Evolutionary conservation across 805 yeast species (phyloP), one percentile per base, ranked within the genome.

Genomic region (Hanseniaspora nectarophila): DNA sequence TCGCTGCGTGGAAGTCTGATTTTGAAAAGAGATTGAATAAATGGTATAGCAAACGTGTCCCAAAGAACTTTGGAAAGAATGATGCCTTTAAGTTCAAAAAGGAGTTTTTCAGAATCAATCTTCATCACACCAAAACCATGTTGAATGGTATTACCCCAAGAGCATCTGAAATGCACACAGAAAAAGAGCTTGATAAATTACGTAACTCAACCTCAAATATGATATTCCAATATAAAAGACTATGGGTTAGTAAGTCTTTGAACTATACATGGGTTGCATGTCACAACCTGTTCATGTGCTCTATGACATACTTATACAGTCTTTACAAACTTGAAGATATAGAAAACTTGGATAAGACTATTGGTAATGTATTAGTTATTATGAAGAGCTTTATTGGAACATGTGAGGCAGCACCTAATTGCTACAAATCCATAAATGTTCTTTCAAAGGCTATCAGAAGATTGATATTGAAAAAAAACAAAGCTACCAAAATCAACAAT

Each of bases 191-290:
- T 57, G 58, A 71, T 34, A 72, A 73, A 40, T 77, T 86, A 12
- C 73, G 76, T 10, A 78, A 76, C 24, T 76, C 89, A 0, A 77
- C 92, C 1, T 75, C 74, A 57, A 82, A 81, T 42, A 74, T 86
- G 33, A 81, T 87, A 50, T 67, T 71, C 32, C 74, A 80, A 29
- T 88, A 85, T 62, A 68, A 74, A 46, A 75, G 74, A 48, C 67
- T 88, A 35, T 76, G 74, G 57, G 64, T 69, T n/a, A 72, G 72
- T 28, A 76, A 75, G 58, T 70, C 76, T 44, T 73, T 87, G 55
- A 86, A 86, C 64, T 88, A 85, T 65, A 85, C 95, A 0, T 88
- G 96, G 96, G 89, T 88, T 1, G 92, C 94, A 0, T 89, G 86
- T 2, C 95, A 87, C 63, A 87, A 86, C 62, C 69, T 86, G 51